phyloP scores from a whole-genome alignment of 1,284 basidiomycete species.

The Salmacisia buchloeana region DNA sequence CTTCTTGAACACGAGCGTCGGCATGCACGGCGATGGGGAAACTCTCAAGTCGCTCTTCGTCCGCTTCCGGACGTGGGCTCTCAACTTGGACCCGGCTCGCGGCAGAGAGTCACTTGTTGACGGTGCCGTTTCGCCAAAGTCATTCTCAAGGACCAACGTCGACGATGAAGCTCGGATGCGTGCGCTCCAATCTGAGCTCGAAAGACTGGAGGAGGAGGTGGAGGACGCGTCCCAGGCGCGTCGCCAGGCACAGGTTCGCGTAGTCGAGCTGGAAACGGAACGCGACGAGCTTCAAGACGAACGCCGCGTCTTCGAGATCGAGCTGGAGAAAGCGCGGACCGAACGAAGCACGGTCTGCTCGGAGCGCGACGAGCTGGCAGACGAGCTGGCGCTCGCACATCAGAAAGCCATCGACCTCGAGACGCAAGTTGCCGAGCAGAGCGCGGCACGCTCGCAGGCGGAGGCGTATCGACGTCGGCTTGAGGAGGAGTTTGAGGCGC shows the following conservation, averaged over 20 bases:
- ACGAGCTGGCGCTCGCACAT: background rate
- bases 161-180: background rate
- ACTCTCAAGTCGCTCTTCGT: background rate
- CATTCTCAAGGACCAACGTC: background rate
- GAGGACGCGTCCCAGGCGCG: background rate
- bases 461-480: constrained; percentile 2
- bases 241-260: background rate
- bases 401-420: background rate
- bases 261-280: background rate
- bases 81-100: no score
- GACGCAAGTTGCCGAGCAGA: background rate
- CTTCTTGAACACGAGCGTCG: no score
- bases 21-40: background rate
- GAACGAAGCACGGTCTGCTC: background rate
- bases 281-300: constrained; percentile 4
- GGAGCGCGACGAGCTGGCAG: background rate
- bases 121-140: background rate
- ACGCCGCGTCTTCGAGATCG: background rate
- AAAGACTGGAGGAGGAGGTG: background rate
- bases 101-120: no score
- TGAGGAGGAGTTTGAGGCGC: background rate
- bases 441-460: background rate
- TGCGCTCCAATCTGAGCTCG: background rate
- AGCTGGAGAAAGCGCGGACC: background rate
- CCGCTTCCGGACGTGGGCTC: background rate